Evolutionary conservation across 1,139 yeast genomes (phyloP), one percentile per base, ranked within the genome.

Genomic region (Geotrichum siamense): DNA sequence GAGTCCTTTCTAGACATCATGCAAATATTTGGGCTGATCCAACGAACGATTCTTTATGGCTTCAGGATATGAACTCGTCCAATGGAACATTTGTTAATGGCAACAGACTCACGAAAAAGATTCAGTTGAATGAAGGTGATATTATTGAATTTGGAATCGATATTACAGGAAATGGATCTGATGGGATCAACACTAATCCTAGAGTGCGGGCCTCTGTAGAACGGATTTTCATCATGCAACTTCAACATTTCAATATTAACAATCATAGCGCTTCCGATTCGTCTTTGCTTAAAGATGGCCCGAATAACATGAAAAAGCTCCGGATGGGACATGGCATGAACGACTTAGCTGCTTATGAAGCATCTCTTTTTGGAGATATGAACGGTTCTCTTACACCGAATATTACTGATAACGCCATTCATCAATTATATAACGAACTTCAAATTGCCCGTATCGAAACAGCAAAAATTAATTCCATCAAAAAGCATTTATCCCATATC

Each of bases 51-150:
- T 73, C 74, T 48, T 72, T 91, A 29, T 85, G 75, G 74, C 73
- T 91, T 33, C 78, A 81, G 55, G 99, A 91, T 64, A 72, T 87
- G 55, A 86, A 87, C 43, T 82, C 94, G 5, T 83, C 96, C 17
- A 91, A 91, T 63, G 99, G 99, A 9, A 91, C 98, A 0, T 93
- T 83, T 61, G 76, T 91, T 40, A 91, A 91, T 61, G 86, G 80
- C 35, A 69, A 67, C 32, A 78, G 87, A 49, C 70, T 91, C 6
- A 75, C 77, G 19, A 71, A 75, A 32, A 89, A 75, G 41, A 68
- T 67, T 51, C 69, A 71, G 15, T 74, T 70, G 47, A 59, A 65
- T 36, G 71, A 79, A 31, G 91, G 86, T 13, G 98, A 91, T 63
- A 69, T 75, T 10, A 74, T 91, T 15, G 94, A 91, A 57, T 70